A percentile compares a stretch with the other conserved stretches of the same genome.
Conservation (phyloP, 2,329 filamentous ascomycete genomes). For the Alternaria sp. region DNA sequence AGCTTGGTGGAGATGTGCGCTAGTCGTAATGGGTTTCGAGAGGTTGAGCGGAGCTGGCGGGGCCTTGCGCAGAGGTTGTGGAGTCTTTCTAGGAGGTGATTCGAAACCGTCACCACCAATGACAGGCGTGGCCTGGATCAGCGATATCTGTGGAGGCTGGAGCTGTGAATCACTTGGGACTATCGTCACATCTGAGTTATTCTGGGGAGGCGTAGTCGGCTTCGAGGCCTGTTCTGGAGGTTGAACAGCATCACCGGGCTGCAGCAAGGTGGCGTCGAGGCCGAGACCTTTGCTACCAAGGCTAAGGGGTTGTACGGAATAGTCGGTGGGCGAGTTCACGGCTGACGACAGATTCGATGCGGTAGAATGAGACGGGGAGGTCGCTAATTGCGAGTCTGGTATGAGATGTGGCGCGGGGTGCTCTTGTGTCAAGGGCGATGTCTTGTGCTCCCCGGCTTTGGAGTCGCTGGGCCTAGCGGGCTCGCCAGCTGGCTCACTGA, state of each 20-base stretch:
- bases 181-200: slow-evolving; percentile 15
- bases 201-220: slow-evolving; percentile 24
- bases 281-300: slow-evolving; percentile 34
- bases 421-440: slow-evolving; percentile 27
- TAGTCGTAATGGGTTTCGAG: slow-evolving; percentile 55
- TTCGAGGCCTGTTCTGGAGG: slow-evolving; percentile 18
- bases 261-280: slow-evolving; percentile 32
- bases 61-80: slow-evolving; percentile 71
- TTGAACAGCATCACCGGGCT: slow-evolving; percentile 21
- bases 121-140: slow-evolving; percentile 51
- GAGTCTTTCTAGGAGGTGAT: slow-evolving; percentile 41
- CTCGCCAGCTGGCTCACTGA: slow-evolving; percentile 44
- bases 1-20: slow-evolving; percentile 55
- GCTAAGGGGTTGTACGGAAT: slow-evolving; percentile 42
- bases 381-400: slow-evolving; percentile 42
- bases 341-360: slow-evolving; percentile 37
- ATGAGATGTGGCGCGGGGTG: slow-evolving; percentile 32
- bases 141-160: slow-evolving; percentile 47
- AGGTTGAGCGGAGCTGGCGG: slow-evolving; percentile 87
- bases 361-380: slow-evolving; percentile 42
- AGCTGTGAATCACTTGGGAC: slow-evolving; percentile 23
- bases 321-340: slow-evolving; percentile 45
- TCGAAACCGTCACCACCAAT: slow-evolving; percentile 50
- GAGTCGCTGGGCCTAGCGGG: slow-evolving; percentile 28
- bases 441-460: slow-evolving; percentile 33